Conservation (phyloP, 169 alveolate species). For the Plasmodium vivax region DNA sequence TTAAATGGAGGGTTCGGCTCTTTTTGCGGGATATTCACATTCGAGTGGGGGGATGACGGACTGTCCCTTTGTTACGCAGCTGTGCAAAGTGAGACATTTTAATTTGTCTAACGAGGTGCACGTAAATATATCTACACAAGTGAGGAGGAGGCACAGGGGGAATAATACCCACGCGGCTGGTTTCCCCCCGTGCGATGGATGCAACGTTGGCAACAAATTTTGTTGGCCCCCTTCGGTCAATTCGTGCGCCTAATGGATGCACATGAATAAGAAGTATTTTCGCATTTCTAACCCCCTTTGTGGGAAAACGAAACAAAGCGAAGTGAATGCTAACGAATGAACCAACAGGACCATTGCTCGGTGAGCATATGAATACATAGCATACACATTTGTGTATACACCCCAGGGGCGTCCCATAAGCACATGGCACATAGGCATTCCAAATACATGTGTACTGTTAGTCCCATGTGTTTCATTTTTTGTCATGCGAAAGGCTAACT, state of each 20-base stretch:
- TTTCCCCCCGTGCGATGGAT: background rate
- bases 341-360: background rate
- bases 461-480: background rate
- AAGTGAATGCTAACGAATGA: background rate
- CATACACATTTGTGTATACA: background rate
- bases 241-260: background rate
- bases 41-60: background rate
- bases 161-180: background rate
- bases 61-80: background rate
- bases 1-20: background rate
- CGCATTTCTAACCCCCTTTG: background rate
- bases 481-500: background rate
- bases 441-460: background rate
- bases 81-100: background rate
- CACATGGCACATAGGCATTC: background rate
- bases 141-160: background rate
- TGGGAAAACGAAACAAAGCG: background rate
- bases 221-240: background rate
- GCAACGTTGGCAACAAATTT: background rate
- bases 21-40: background rate
- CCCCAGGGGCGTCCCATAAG: background rate
- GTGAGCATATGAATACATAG: background rate
- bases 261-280: background rate
- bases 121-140: background rate
- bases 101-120: slow-evolving; percentile 1